Base-by-base conservation (phyloP, 1,284 basidiomycete genomes). In the Veloboletus limbatus region DNA sequence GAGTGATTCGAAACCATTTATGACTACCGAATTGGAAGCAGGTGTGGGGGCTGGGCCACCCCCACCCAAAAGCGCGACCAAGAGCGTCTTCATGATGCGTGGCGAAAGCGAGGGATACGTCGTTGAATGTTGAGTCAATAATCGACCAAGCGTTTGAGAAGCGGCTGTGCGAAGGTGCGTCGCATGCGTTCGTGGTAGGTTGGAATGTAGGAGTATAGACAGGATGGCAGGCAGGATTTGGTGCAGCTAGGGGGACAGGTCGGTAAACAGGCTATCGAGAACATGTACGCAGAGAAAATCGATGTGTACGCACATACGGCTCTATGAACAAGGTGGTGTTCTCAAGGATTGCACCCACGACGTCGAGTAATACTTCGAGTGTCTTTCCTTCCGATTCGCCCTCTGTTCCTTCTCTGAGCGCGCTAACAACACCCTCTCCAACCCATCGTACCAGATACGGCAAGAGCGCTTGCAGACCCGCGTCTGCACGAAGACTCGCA, bases 371-470 rank as follows among this genome's bases (percentile, higher is more conserved):
- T 24, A 92, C 83, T 54, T 88, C 87, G 3, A 96, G 70, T 10
- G 81, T 76, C 47, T 73, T 74, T 7, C 86, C 83, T 48, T 88
- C 79, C 50, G 70, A 68, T 55, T 91, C 81, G 42, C 72, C 69
- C 52, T 81, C 73, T 13, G 71, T 62, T 6, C 80, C 79, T 35
- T 83, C 79, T 51, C 78, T 80, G 40, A 89, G 65, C 1, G 78
- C 77, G 8, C 70, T 75, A n/a, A 88, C 82, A 8, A 92, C 87
- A 27, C 86, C 92, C 63, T 97, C 93, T 7, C 86, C 90, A 2
- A 96, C 81, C 92, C 96, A 99, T 40, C 92, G 85, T 36, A 97
- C 90, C 24, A 99, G 76, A 65, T 99, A 99, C 0, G 95, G 93
- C 16, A 99, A 72, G n/a, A 99, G 77, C 8, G 93, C 90, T 53